Percentiles rank a stretch among this genome's conserved stretches.
phyloP scores from a whole-genome alignment of 495 filamentous ascomycete species.

The Xylaria telfairii region DNA sequence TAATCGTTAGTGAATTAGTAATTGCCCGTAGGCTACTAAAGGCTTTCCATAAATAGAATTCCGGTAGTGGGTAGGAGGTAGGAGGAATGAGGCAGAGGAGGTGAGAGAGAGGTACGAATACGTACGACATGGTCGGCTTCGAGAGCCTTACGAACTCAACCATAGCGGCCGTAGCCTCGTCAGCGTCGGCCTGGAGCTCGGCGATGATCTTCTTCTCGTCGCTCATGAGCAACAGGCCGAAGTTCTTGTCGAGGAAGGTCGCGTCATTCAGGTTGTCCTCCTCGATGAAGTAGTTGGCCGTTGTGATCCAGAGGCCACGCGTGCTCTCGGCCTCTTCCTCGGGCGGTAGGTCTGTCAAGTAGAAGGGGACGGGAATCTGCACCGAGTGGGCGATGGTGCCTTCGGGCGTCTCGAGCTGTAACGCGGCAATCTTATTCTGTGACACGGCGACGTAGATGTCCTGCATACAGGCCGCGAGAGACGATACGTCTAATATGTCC shows the following conservation, averaged over 20 bases:
- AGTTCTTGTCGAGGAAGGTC: slow-evolving; percentile 76
- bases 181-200: slow-evolving; percentile 79
- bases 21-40: slow-evolving; percentile 17
- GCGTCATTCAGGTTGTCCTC: slow-evolving; percentile 68
- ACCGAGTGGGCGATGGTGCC: slow-evolving; percentile 70
- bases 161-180: slow-evolving; percentile 73
- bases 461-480: slow-evolving; percentile 82
- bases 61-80: neutral
- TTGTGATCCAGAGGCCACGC: slow-evolving; percentile 80
- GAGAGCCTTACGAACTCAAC: slow-evolving; percentile 82
- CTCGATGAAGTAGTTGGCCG: slow-evolving; percentile 73
- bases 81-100: neutral
- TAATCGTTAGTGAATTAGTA: neutral
- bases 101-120: slow-evolving; percentile 5
- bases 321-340: slow-evolving; percentile 55
- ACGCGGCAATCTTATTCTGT: slow-evolving; percentile 75
- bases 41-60: neutral
- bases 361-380: slow-evolving; percentile 83
- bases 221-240: slow-evolving; percentile 82
- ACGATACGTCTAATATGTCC: slow-evolving; percentile 74
- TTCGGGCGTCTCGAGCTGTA: slow-evolving; percentile 55
- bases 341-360: slow-evolving; percentile 73
- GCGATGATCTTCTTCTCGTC: slow-evolving; percentile 82
- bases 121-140: slow-evolving; percentile 80
- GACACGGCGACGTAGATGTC: slow-evolving; percentile 82